Base-by-base conservation (phyloP, 768 basidiomycete species). In the Cystofilobasidium ferigula region DNA sequence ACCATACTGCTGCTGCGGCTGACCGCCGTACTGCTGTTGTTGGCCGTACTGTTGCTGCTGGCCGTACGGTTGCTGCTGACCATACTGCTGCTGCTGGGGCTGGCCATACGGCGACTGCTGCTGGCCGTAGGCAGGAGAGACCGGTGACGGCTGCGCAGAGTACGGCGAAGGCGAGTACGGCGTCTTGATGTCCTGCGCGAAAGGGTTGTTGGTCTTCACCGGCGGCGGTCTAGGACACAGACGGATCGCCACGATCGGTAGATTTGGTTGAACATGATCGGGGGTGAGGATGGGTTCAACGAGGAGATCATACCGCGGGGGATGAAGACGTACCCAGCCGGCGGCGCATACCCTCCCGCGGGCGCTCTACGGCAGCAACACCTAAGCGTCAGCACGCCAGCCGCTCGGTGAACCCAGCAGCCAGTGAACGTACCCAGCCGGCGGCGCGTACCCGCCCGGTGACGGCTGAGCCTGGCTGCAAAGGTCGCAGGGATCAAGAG, bases 61-160 rank as follows among this genome's bases (percentile, higher is more conserved):
- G 24, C 56, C 64, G 42, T 58, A 45, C 4, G 20, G 36, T 26
- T 35, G 36, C 22, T 18, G 61, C 57, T 64, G 63, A 22, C 63
- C 59, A 28, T 67, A 67, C 26, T 60, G 47, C 30, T 42, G 47
- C 30, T 60, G 53, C 22, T 56, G 57, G 45, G 66, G 66, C 18
- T 62, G 57, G 0, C 69, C 69, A 53, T 69, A 68, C 48, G 34
- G 61, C 36, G 61, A 32, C 53, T 62, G 69, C 18, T 61, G 69
- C 22, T 63, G 65, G 0, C 54, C 54, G 35, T 60, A 59, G n/a
- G 32, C 36, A 35, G 64, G 38, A 13, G 10, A 22, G 35, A 54
- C 63, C 5, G 20, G 58, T 60, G 68, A 20, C 35, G 38, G 43
- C 40, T n/a, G n/a, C 16, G 40, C 42, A 30, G 35, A 53, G 13